Evolutionary conservation across 768 basidiomycete genomes (phyloP).

Genomic region (Termitomyces heimii): DNA sequence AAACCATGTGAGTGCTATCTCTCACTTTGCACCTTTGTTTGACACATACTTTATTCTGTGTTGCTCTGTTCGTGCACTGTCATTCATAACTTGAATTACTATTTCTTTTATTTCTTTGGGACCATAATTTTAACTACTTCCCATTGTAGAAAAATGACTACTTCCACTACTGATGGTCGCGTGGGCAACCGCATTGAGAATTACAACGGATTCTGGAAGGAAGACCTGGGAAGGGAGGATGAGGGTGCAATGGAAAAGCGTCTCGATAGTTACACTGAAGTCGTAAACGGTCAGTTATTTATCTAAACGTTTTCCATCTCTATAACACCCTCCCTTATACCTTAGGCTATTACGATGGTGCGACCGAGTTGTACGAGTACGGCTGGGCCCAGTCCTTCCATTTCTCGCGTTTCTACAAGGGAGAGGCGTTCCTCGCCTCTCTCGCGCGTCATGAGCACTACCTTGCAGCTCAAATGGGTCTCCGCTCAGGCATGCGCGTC

Average conservation of each 20-base stretch:
- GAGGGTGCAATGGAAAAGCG: slow-evolving; percentile 64
- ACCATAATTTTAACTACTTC: slow-evolving; percentile 1
- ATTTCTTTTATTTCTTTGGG: background rate
- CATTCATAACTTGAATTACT: slow-evolving; percentile 16
- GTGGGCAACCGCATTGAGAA: slow-evolving; percentile 64
- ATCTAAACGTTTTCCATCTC: background rate
- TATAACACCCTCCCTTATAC: background rate
- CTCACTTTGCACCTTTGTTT: background rate
- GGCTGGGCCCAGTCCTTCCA: slow-evolving; percentile 93
- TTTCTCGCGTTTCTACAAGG: slow-evolving; percentile 95
- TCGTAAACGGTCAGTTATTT: slow-evolving; percentile 73
- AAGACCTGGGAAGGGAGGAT: slow-evolving; percentile 67
- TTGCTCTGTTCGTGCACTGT: slow-evolving; percentile 12
- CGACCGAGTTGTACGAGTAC: slow-evolving; percentile 92
- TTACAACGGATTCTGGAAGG: slow-evolving; percentile 92
- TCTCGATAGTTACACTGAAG: slow-evolving; percentile 80
- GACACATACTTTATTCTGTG: background rate
- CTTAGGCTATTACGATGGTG: slow-evolving; percentile 93
- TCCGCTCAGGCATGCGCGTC: slow-evolving; percentile 90
- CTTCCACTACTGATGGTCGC: slow-evolving; percentile 45
- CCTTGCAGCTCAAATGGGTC: slow-evolving; percentile 78
- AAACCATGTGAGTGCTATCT: slow-evolving; percentile 9
- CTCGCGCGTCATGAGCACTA: slow-evolving; percentile 97
- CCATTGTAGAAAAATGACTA: slow-evolving; percentile 10
- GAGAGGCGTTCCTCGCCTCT: slow-evolving; percentile 68